A percentile compares a stretch with the other conserved stretches of the same genome.
Evolutionary conservation across 257 asterid genomes (phyloP).

Genomic region (Fraxinus cuspidata): DNA sequence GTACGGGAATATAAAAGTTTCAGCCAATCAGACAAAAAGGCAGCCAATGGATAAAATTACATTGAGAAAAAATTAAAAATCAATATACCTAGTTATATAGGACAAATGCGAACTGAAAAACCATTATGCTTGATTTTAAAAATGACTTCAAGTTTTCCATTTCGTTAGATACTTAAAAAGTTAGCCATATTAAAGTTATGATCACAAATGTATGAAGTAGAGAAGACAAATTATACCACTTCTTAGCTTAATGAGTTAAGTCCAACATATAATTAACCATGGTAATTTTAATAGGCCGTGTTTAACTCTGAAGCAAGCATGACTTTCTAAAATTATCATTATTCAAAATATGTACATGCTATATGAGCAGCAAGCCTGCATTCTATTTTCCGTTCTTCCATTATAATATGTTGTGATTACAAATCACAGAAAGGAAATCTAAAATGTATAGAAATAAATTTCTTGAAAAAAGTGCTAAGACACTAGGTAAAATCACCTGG

Average conservation of each 20-base stretch:
- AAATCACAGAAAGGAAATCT: conserved; percentile 6
- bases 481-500: conserved; percentile 56
- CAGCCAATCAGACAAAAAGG: neutral
- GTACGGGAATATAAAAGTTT: neutral
- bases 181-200: neutral
- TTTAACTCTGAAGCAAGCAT: neutral
- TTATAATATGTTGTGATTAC: neutral
- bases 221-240: neutral
- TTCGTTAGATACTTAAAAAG: neutral
- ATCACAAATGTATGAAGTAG: neutral
- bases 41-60: neutral
- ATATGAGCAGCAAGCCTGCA: conserved; percentile 6
- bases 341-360: neutral
- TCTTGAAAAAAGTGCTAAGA: conserved; percentile 7
- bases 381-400: neutral
- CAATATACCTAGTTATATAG: neutral
- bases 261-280: neutral
- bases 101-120: neutral
- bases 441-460: conserved; percentile 12
- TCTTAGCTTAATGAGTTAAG: neutral
- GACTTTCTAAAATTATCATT: neutral
- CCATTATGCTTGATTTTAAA: neutral
- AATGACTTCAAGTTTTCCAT: neutral
- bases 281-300: neutral
- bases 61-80: neutral